Base-by-base conservation (phyloP, 1,139 yeast species). In the Blastobotrys persicus region DNA sequence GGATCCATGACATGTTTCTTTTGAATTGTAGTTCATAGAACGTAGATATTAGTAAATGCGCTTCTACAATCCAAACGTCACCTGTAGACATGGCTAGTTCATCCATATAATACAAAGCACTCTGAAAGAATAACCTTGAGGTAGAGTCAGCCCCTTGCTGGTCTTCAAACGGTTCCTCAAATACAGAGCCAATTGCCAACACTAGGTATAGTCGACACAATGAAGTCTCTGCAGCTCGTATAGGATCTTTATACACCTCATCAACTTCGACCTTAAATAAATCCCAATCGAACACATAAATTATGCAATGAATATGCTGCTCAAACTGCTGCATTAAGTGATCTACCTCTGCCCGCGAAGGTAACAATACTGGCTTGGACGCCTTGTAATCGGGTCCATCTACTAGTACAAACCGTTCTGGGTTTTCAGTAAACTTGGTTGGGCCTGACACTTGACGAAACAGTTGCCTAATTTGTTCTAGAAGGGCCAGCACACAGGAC, bases 371-470 rank as follows among this genome's bases (percentile, higher is more conserved):
- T 4, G 41, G 41, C 6, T 19, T 37, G 28, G 26, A 17, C 4
- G 41, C 41, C 19, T 37, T 37, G 14, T 37, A 37, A 17, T 37
- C 41, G 12, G 41, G 41, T 18, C 41, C 41, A 37, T 37, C 41
- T 13, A 37, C 41, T n/a, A 37, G n/a, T n/a, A 23, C 7, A 13
- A 19, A 37, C 19, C 41, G 17, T 19, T 37, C 41, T 4, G 41
- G 41, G 19, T 13, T 37, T 18, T 37, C 41, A 4, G 41, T 37
- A 13, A 37, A 37, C 28, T 19, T 37, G 28, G 26, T 37, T 7
- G 14, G 41, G 28, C 41, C 41, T 3, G 12, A 26, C 4, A 23
- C 12, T 14, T 37, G 41, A n/a, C 41, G 41, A 37, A 37, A 37
- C 41, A 37, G 11, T 37, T 37, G 41, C 3, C 41, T 26, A 18